Conservation (phyloP, 73 alveolate species). For the Paramecium biaurelia region DNA sequence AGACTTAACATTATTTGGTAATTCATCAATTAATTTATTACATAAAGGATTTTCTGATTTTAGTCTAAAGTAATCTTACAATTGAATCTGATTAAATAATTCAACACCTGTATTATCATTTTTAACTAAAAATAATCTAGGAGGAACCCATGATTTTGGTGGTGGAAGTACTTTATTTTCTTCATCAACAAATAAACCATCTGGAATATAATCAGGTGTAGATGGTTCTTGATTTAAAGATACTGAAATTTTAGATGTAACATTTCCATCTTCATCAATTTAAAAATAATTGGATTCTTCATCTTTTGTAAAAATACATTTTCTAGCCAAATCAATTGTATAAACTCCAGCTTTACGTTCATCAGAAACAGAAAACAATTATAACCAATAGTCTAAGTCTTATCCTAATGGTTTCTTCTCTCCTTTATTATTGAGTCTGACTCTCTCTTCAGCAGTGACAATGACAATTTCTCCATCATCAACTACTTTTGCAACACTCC, state of each 20-base stretch:
- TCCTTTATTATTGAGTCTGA: conserved; percentile 65
- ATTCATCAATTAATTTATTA: conserved; percentile 46
- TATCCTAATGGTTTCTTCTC: conserved; percentile 66
- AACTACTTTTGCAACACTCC: conserved; percentile 64
- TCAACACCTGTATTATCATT: conserved; percentile 78
- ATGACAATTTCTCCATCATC: conserved; percentile 70
- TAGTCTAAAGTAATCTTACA: conserved; percentile 75
- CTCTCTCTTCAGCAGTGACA: conserved; percentile 71
- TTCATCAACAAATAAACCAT: conserved; percentile 81
- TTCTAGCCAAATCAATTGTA: conserved; percentile 55
- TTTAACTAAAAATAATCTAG: conserved; percentile 71
- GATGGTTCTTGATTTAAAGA: conserved; percentile 69
- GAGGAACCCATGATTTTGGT: conserved; percentile 76
- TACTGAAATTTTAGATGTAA: conserved; percentile 53
- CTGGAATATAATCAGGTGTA: conserved; percentile 75
- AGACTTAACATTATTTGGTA: conserved; percentile 35
- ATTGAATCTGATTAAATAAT: conserved; percentile 64
- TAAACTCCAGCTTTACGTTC: conserved; percentile 73
- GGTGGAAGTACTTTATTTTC: conserved; percentile 83
- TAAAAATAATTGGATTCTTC: conserved; percentile 68
- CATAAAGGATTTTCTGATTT: conserved; percentile 51
- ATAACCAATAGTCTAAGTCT: conserved; percentile 71
- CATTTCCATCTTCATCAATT: conserved; percentile 61
- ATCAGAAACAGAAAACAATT: conserved; percentile 62
- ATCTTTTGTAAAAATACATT: conserved; percentile 55